Evolutionary conservation across 108 stramenopile genomes (phyloP).

Genomic region (Nitzschia sp.): DNA sequence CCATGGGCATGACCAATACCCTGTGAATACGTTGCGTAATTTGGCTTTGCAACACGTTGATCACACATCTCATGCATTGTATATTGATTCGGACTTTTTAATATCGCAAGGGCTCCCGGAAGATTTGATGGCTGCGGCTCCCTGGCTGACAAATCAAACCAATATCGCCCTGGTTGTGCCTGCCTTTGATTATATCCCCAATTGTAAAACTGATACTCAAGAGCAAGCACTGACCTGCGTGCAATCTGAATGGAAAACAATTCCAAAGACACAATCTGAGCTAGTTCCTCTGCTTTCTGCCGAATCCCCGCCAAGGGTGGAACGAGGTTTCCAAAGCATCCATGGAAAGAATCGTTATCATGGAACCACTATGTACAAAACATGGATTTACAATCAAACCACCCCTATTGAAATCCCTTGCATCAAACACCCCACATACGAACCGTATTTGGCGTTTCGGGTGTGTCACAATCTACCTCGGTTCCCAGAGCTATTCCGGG

Average conservation of each 20-base stretch:
- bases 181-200: conserved; percentile 53
- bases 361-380: conserved; percentile 57
- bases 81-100: conserved; percentile 87
- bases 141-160: conserved; percentile 31
- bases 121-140: conserved; percentile 25
- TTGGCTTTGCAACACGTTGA: conserved; percentile 57
- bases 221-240: conserved; percentile 1
- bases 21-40: conserved; percentile 84
- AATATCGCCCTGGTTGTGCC: conserved; percentile 65
- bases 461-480: conserved; percentile 63
- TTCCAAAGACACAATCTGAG: conserved; percentile 49
- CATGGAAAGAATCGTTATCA: conserved; percentile 48
- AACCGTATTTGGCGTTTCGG: conserved; percentile 71
- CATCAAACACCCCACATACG: conserved; percentile 62
- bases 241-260: conserved; percentile 43
- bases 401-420: conserved; percentile 52
- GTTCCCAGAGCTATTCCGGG: conserved; percentile 64
- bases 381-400: conserved; percentile 45
- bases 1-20: conserved; percentile 45
- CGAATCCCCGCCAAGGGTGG: neutral
- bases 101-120: conserved; percentile 54
- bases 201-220: conserved; percentile 10
- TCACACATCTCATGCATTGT: conserved; percentile 62
- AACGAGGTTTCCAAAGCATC: conserved; percentile 9
- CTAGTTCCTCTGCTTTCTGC: conserved; percentile 21